Evolutionary conservation across 805 yeast species (phyloP).

Genomic region (Teunomyces gatunensis): DNA sequence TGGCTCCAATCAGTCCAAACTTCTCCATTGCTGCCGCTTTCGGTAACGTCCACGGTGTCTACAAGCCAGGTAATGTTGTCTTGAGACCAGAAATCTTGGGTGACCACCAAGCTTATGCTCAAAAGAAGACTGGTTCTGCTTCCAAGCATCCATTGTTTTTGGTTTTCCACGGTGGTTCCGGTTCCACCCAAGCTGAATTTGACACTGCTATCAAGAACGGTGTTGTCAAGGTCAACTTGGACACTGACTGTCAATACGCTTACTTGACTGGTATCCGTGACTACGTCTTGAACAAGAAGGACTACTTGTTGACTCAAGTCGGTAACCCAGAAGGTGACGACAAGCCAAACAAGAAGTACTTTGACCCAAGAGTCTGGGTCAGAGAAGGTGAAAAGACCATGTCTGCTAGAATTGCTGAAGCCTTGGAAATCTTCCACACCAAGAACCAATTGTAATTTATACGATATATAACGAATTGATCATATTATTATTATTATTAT

Average conservation of each 20-base stretch:
- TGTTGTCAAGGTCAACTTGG: constrained; percentile 98
- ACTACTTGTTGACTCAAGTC: constrained; percentile 81
- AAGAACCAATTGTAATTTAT: constrained; percentile 51
- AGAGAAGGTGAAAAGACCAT: constrained; percentile 99
- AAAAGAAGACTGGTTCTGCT: constrained; percentile 55
- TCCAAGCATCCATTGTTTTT: constrained; percentile 79
- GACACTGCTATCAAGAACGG: constrained; percentile 88
- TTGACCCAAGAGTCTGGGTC: constrained; percentile 99
- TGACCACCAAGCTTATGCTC: constrained; percentile 91
- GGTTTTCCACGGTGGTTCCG: constrained; percentile 99
- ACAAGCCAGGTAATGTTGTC: constrained; percentile 98
- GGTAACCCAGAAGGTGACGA: constrained; percentile 99
- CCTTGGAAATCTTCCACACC: constrained; percentile 84
- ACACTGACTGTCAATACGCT: constrained; percentile 98
- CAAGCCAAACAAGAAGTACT: constrained; percentile 99
- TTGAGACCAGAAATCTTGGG: constrained; percentile 91
- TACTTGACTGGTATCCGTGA: constrained; percentile 97
- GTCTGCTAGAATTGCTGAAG: constrained; percentile 79
- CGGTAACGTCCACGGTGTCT: constrained; percentile 99
- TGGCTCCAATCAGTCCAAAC: constrained; percentile 89
- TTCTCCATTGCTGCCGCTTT: constrained; percentile 99
- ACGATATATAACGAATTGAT: neutral
- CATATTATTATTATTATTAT: constrained; percentile 2
- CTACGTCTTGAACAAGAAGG: constrained; percentile 94
- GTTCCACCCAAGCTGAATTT: constrained; percentile 90